Evolutionary conservation across 495 filamentous ascomycete species (phyloP).

Genomic region (Oidiodendron maius): DNA sequence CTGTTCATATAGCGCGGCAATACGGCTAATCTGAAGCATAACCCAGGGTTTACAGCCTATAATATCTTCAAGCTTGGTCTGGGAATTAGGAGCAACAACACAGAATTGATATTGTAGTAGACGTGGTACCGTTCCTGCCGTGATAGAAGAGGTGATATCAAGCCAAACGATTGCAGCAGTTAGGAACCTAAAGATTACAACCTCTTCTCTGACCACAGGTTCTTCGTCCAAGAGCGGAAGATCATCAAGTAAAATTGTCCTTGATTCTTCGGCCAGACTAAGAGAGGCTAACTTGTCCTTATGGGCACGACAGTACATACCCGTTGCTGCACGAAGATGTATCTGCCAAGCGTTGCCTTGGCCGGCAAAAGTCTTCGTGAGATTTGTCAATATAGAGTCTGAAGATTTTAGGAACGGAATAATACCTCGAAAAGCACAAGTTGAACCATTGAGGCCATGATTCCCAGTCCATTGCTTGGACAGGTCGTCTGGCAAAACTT

Average conservation of each 20-base stretch:
- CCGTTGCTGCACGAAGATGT: conserved; percentile 14
- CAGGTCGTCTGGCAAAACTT: conserved; percentile 11
- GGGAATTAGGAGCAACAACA: conserved; percentile 1
- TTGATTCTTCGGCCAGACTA: conserved; percentile 5
- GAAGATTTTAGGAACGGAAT: conserved; percentile 14
- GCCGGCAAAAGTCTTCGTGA: conserved; percentile 13
- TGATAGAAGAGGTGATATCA: conserved; percentile 17
- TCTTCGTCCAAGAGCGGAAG: too few species aligned
- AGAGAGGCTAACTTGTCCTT: background rate
- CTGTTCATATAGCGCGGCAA: conserved; percentile 9
- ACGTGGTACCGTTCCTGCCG: conserved; percentile 4
- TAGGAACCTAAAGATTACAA: conserved; percentile 9
- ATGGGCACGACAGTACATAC: conserved; percentile 1
- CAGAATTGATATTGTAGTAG: conserved; percentile 2
- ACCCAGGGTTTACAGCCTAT: conserved; percentile 18
- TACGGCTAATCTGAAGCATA: conserved; percentile 10
- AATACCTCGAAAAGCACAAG: conserved; percentile 20
- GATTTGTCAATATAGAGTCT: background rate
- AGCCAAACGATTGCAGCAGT: conserved; percentile 5
- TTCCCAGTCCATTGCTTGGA: conserved; percentile 14
- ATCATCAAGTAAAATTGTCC: background rate
- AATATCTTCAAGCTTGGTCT: conserved; percentile 13
- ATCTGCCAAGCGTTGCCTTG: conserved; percentile 7
- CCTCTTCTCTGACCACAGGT: conserved; percentile 5
- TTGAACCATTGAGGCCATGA: conserved; percentile 14